These are phyloP conservation scores for Colletotrichum acutatum DNA, from an alignment of 2,329 filamentous ascomycete species.

Conservation along the genomic window DNA sequence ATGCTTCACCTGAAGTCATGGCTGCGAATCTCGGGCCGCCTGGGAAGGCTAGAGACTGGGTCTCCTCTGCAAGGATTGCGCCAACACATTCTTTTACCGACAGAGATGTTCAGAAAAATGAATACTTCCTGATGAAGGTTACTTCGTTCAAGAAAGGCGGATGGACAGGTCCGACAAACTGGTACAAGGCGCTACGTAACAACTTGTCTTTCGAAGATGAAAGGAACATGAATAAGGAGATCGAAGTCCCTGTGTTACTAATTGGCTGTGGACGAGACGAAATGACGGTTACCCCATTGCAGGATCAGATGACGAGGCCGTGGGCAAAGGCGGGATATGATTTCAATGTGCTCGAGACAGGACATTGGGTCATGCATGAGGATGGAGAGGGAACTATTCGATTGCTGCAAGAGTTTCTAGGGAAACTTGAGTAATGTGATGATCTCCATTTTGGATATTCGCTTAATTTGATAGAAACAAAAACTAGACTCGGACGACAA, in stretches of 20 bases:
- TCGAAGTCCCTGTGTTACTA: slow-evolving; percentile 13
- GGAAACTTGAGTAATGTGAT: too few species aligned
- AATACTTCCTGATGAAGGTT: background rate
- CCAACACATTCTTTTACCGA: background rate
- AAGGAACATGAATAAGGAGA: background rate
- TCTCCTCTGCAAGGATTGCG: background rate
- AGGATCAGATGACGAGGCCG: slow-evolving; percentile 28
- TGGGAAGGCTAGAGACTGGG: slow-evolving; percentile 7
- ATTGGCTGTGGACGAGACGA: slow-evolving; percentile 19
- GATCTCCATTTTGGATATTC: too few species aligned
- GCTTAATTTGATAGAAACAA: too few species aligned
- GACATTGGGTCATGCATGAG: slow-evolving; percentile 31
- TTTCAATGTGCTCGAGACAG: slow-evolving; percentile 25
- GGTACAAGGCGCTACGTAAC: slow-evolving; percentile 18
- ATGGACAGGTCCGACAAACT: slow-evolving; percentile 25
- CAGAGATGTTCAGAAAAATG: background rate
- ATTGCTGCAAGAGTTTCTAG: slow-evolving; percentile 6
- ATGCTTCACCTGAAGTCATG: slow-evolving; percentile 23
- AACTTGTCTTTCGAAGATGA: slow-evolving; percentile 24
- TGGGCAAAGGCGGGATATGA: slow-evolving; percentile 20
- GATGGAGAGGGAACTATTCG: background rate
- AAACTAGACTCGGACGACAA: too few species aligned
- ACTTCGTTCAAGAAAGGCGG: slow-evolving; percentile 5
- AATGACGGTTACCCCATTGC: slow-evolving; percentile 16
- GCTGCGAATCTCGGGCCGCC: slow-evolving; percentile 19